These are phyloP conservation scores for Astragalus membranaceus DNA, from an alignment of 306 rosid genomes.

Conservation along the genomic window DNA sequence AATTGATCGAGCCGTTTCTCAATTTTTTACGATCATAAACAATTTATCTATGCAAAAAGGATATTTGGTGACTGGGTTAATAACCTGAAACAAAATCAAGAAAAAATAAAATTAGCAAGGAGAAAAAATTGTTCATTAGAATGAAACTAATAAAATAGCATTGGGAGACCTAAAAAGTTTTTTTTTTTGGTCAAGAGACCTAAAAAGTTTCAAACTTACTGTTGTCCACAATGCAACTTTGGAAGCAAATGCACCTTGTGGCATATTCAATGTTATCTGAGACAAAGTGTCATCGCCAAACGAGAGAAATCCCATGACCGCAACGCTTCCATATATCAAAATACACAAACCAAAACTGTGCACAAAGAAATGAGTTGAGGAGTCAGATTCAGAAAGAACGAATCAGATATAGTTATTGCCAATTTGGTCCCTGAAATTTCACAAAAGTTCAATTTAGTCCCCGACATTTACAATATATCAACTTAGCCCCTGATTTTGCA, in stretches of 20 bases:
- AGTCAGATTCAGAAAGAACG: not conserved
- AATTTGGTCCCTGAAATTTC: too few species aligned
- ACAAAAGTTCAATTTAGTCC: too few species aligned
- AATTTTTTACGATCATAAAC: too few species aligned
- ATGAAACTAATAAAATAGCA: not conserved
- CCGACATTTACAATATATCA: too few species aligned
- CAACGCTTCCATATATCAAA: constrained; percentile 62
- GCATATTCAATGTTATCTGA: constrained; percentile 83
- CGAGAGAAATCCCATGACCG: constrained; percentile 68
- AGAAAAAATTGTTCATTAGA: not conserved
- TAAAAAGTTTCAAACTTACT: constrained; percentile 44
- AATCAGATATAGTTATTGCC: not conserved
- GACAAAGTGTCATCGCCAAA: constrained; percentile 71
- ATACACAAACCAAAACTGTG: constrained; percentile 61
- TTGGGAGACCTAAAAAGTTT: not conserved
- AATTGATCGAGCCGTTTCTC: too few species aligned
- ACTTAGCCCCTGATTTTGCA: too few species aligned
- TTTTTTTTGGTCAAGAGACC: too few species aligned
- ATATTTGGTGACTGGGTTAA: constrained; percentile 70
- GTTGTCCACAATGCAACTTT: constrained; percentile 75
- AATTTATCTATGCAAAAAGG: too few species aligned
- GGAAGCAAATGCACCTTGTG: constrained; percentile 44
- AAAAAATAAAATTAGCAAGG: constrained; percentile 12
- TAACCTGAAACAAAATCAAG: constrained; percentile 45
- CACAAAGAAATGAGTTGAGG: not conserved